Percentiles rank a stretch among this genome's conserved stretches.
These are phyloP conservation scores for Hippophae tibetana DNA, from an alignment of 306 rosid genomes.

Conservation along the genomic window DNA sequence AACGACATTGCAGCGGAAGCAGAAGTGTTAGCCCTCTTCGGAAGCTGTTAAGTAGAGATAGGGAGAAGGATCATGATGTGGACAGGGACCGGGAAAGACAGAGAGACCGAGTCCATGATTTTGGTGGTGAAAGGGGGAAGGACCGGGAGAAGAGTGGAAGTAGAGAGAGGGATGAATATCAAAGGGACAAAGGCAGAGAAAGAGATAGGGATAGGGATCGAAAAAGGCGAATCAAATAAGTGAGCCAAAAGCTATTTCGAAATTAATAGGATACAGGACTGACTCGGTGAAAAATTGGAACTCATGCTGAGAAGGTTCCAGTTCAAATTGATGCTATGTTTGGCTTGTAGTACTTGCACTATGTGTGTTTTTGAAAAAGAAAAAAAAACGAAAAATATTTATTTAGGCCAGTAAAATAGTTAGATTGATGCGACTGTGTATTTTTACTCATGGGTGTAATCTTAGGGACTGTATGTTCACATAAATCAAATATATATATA, in stretches of 20 bases:
- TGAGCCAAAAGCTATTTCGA: too few relatives aligned
- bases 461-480: too few relatives aligned
- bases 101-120: constrained; percentile 41
- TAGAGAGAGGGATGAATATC: constrained; percentile 80
- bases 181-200: constrained; percentile 59
- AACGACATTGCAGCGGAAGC: constrained; percentile 69
- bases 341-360: too few relatives aligned
- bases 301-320: too few relatives aligned
- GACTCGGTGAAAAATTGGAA: too few relatives aligned
- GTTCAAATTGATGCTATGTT: too few relatives aligned
- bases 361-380: too few relatives aligned
- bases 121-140: constrained; percentile 45
- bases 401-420: too few relatives aligned
- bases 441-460: too few relatives aligned
- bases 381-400: too few relatives aligned
- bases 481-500: too few relatives aligned
- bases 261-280: neutral
- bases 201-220: constrained; percentile 38
- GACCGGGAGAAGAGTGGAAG: constrained; percentile 83
- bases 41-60: constrained; percentile 49
- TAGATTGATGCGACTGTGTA: too few relatives aligned
- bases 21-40: constrained; percentile 59
- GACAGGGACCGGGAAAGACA: constrained; percentile 61
- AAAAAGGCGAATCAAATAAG: constrained; percentile 55
- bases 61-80: constrained; percentile 58